Percentiles rank a stretch among this genome's conserved stretches.
phyloP scores from a whole-genome alignment of 345 rosid genomes.

The Eucalyptus coolabah region DNA sequence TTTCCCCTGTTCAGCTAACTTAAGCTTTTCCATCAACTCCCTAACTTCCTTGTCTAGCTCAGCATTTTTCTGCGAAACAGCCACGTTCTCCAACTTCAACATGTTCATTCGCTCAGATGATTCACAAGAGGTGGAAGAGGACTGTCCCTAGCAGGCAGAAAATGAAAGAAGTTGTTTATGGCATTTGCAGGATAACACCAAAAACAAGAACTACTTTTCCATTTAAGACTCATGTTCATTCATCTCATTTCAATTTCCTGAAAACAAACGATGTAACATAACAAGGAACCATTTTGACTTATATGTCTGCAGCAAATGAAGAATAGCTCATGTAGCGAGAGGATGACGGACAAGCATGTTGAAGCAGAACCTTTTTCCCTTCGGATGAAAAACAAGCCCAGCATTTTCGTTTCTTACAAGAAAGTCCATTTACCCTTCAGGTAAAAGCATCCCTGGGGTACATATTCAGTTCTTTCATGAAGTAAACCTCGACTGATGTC shows the following conservation, averaged over 20 bases:
- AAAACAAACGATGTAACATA: not conserved
- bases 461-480: not conserved
- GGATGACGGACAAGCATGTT: not conserved
- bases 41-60: conserved; percentile 15
- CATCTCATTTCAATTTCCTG: not conserved
- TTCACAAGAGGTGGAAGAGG: conserved; percentile 4
- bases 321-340: not conserved
- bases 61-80: conserved; percentile 13
- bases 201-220: not conserved
- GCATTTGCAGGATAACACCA: not conserved
- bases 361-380: not conserved
- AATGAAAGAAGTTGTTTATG: no score
- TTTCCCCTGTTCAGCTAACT: conserved; percentile 19
- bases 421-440: not conserved
- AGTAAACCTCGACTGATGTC: not conserved
- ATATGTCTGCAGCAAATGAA: not conserved
- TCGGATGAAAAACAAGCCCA: not conserved
- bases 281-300: not conserved
- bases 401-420: not conserved
- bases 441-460: not conserved
- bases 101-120: conserved; percentile 15
- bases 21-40: conserved; percentile 24
- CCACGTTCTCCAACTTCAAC: conserved; percentile 12
- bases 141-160: not conserved
- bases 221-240: not conserved